Conservation (phyloP, 257 asterid genomes). For the Nicotiana knightiana region DNA sequence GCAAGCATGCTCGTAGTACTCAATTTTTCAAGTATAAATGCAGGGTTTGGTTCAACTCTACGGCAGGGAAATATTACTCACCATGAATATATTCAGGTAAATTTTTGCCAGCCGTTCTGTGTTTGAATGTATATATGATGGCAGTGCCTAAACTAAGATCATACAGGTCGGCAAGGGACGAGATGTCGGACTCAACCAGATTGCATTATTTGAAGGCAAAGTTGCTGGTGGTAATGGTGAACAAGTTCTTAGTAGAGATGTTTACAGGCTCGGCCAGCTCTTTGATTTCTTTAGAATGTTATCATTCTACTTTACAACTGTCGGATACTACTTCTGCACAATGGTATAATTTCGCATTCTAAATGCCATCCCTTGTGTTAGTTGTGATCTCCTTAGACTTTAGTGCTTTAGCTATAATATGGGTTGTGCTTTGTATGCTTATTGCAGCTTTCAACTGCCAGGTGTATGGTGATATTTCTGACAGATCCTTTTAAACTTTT, state of each 20-base stretch:
- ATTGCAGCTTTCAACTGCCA: background rate
- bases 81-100: constrained; percentile 97
- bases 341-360: constrained; percentile 49
- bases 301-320: constrained; percentile 95
- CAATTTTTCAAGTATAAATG: constrained; percentile 18
- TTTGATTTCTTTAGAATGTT: constrained; percentile 96
- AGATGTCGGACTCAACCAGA: constrained; percentile 97
- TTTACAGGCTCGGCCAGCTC: constrained; percentile 96
- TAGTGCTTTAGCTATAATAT: background rate
- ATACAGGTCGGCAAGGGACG: constrained; percentile 95
- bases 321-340: constrained; percentile 93
- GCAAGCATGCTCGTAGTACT: no score
- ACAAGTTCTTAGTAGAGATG: constrained; percentile 96
- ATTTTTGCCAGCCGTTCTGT: background rate
- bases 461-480: background rate
- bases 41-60: constrained; percentile 93
- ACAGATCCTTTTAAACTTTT: constrained; percentile 7
- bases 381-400: background rate
- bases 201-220: constrained; percentile 97
- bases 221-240: constrained; percentile 99
- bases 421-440: background rate
- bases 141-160: constrained; percentile 19
- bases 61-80: constrained; percentile 98
- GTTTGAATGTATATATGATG: background rate
- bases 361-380: background rate